These are phyloP conservation scores for Warburgia ugandensis DNA, from an alignment of 164 flowering plant species.

Conservation along the genomic window DNA sequence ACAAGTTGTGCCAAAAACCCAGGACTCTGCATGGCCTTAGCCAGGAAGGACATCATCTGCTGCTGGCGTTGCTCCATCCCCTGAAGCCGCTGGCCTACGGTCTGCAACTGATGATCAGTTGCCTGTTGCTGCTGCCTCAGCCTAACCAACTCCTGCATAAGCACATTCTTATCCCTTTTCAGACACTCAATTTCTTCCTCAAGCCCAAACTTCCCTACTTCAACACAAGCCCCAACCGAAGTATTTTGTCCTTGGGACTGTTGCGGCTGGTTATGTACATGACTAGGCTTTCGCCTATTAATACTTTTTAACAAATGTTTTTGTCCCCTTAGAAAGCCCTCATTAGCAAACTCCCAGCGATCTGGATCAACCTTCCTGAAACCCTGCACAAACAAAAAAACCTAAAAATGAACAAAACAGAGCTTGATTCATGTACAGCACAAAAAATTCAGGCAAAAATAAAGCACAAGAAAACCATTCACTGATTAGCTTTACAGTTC, in stretches of 20 bases:
- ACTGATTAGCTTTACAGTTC: too few species aligned
- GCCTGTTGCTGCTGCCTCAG: conserved; percentile 92
- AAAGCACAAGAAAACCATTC: too few species aligned
- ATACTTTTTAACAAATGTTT: conserved; percentile 73
- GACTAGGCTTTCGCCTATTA: conserved; percentile 60
- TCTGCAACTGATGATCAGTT: conserved; percentile 81
- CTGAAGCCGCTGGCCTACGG: conserved; percentile 79
- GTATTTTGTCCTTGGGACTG: conserved; percentile 56
- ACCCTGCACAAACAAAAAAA: conserved; percentile 41
- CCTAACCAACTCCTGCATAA: conserved; percentile 93
- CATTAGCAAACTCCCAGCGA: conserved; percentile 97
- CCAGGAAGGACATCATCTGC: conserved; percentile 97
- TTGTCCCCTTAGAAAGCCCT: conserved; percentile 85
- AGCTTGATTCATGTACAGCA: too few species aligned
- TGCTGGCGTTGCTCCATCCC: conserved; percentile 98
- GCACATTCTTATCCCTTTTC: conserved; percentile 90
- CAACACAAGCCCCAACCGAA: conserved; percentile 83
- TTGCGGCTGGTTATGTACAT: conserved; percentile 48
- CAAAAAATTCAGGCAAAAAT: too few species aligned
- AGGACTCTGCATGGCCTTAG: conserved; percentile 91
- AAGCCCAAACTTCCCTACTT: conserved; percentile 94
- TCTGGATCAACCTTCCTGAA: conserved; percentile 96
- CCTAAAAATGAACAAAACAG: neutral
- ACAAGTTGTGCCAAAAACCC: conserved; percentile 85
- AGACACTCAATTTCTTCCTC: conserved; percentile 96